Conservation (phyloP, 2,329 filamentous ascomycete genomes). For the Claviceps sorghi region DNA sequence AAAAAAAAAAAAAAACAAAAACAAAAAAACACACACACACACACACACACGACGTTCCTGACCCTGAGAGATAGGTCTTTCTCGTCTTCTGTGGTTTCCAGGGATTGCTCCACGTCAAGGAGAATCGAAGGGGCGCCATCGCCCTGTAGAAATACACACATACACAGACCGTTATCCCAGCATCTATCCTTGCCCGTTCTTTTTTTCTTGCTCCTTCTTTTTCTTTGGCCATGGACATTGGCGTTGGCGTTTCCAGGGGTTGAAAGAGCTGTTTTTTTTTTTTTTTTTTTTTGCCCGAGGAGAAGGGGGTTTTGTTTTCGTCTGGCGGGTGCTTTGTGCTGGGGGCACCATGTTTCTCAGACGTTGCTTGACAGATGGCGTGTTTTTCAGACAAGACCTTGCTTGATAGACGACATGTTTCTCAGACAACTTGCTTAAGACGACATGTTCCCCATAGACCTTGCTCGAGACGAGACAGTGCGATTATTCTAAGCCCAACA, state of each 20-base stretch:
- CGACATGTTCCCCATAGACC: too few species aligned
- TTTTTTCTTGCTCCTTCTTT: not conserved
- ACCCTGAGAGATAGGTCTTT: constrained; percentile 49
- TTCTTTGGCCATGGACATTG: not conserved
- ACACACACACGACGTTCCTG: too few species aligned
- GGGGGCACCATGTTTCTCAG: too few species aligned
- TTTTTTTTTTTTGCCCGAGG: not conserved
- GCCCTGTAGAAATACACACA: constrained; percentile 37
- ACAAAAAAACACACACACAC: too few species aligned
- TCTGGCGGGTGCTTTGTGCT: not conserved
- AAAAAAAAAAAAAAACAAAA: too few species aligned
- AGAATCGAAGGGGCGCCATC: constrained; percentile 73
- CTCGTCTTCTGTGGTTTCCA: constrained; percentile 85
- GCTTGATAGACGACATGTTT: too few species aligned
- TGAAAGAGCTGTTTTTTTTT: not conserved
- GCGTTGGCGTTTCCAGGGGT: constrained; percentile 5
- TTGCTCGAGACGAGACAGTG: too few species aligned
- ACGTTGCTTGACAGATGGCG: too few species aligned
- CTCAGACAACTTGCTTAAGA: too few species aligned
- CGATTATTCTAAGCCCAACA: too few species aligned
- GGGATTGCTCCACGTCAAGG: constrained; percentile 70
- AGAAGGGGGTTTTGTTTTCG: not conserved
- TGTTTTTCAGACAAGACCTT: too few species aligned
- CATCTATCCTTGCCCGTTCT: not conserved
- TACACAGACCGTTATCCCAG: too few species aligned